These are phyloP conservation scores for Monilinia vaccinii-corymbosi DNA, from an alignment of 2,329 filamentous ascomycete species.

Conservation along the genomic window DNA sequence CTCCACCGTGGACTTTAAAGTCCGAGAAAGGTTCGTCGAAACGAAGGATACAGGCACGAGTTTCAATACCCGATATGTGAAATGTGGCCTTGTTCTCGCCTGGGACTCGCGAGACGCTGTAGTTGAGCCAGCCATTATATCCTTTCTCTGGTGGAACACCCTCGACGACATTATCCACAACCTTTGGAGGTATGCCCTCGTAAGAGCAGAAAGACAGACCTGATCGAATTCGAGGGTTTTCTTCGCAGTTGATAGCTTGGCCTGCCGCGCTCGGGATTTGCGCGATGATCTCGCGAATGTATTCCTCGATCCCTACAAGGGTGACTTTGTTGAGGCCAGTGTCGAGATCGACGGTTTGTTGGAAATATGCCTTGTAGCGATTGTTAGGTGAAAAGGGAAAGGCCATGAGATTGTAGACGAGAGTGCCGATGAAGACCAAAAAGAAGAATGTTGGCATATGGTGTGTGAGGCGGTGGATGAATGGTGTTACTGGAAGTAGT, in stretches of 20 bases:
- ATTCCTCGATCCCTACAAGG: constrained; percentile 59
- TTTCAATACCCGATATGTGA: constrained; percentile 61
- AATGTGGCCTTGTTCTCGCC: constrained; percentile 48
- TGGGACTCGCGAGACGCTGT: constrained; percentile 44
- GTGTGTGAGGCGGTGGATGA: constrained; percentile 77
- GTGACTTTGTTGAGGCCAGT: constrained; percentile 60
- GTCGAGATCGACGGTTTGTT: constrained; percentile 72
- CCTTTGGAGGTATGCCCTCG: constrained; percentile 56
- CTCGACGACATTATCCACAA: constrained; percentile 41
- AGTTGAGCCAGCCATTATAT: constrained; percentile 53
- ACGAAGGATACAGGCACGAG: constrained; percentile 65
- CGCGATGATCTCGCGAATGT: constrained; percentile 55
- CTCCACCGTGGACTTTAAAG: constrained; percentile 54
- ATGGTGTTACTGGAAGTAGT: constrained; percentile 69
- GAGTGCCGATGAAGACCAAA: constrained; percentile 60
- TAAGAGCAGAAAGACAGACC: constrained; percentile 62
- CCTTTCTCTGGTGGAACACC: constrained; percentile 35
- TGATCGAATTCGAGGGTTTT: constrained; percentile 33
- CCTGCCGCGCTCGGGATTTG: constrained; percentile 63
- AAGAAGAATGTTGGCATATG: constrained; percentile 74
- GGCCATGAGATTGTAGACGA: constrained; percentile 76
- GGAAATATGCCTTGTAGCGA: constrained; percentile 79
- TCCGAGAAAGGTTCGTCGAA: constrained; percentile 60
- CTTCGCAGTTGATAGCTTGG: constrained; percentile 45
- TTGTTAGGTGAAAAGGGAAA: constrained; percentile 80